phyloP scores from a whole-genome alignment of 164 flowering plant genomes.

The Stephania yunnanensis region DNA sequence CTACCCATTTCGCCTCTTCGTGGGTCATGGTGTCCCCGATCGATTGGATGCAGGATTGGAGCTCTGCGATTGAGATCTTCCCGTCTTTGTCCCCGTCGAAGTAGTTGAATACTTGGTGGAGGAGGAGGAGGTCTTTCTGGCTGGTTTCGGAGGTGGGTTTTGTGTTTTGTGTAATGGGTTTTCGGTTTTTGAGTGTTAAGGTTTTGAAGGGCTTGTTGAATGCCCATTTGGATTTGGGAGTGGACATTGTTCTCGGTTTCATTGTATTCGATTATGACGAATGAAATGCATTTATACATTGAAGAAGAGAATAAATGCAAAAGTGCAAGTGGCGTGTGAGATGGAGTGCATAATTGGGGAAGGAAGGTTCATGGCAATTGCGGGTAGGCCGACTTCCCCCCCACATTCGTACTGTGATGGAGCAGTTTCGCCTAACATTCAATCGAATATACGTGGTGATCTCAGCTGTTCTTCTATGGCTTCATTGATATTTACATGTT shows the following conservation, averaged over 20 bases:
- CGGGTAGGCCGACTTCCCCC: constrained; percentile 6
- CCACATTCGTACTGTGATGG: background rate
- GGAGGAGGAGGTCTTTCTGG: constrained; percentile 24
- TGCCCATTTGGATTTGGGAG: constrained; percentile 27
- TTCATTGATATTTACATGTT: background rate
- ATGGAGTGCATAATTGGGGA: background rate
- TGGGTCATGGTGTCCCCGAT: constrained; percentile 60
- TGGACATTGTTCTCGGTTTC: constrained; percentile 12
- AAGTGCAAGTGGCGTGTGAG: background rate
- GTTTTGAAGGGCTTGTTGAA: constrained; percentile 17
- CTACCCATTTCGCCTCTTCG: constrained; percentile 42
- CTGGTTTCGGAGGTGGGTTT: background rate
- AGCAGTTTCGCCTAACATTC: background rate
- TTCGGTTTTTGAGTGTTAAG: constrained; percentile 5
- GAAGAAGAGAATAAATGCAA: background rate
- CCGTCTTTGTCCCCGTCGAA: constrained; percentile 70
- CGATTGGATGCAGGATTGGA: constrained; percentile 44
- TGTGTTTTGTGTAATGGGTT: background rate
- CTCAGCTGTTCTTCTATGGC: background rate
- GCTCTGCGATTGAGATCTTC: constrained; percentile 55
- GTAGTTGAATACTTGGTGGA: constrained; percentile 40
- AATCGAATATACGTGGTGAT: background rate
- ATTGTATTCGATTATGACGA: too few species aligned
- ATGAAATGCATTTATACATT: background rate
- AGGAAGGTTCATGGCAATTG: constrained; percentile 40